phyloP scores from a whole-genome alignment of 2,329 filamentous ascomycete species.

The Hypoxylon sp. region DNA sequence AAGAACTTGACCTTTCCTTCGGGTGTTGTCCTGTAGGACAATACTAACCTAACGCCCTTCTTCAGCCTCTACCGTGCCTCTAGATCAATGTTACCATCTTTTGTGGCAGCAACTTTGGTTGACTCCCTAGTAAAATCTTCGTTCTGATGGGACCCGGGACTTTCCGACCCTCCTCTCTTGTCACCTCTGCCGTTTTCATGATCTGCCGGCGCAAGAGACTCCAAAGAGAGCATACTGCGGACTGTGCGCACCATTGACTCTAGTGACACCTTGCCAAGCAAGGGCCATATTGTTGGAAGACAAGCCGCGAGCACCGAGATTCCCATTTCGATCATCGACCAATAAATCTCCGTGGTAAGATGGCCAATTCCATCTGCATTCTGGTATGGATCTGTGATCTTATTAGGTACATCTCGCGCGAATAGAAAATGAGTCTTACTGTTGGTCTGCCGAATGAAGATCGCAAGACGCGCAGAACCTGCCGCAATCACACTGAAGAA shows the following conservation, averaged over 20 bases:
- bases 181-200: neutral
- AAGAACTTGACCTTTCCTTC: too few relatives aligned
- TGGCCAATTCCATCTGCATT: constrained; percentile 26
- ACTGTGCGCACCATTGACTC: constrained; percentile 18
- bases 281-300: constrained; percentile 26
- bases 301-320: constrained; percentile 26
- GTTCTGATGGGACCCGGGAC: too few relatives aligned
- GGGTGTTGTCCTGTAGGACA: too few relatives aligned
- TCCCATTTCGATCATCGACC: constrained; percentile 30
- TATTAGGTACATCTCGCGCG: neutral
- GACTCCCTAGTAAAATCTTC: neutral
- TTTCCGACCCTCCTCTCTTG: neutral
- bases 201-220: neutral
- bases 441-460: constrained; percentile 14
- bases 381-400: constrained; percentile 5
- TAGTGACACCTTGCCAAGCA: constrained; percentile 15
- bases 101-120: neutral
- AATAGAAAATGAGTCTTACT: constrained; percentile 1
- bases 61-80: too few relatives aligned
- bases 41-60: too few relatives aligned
- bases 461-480: constrained; percentile 14
- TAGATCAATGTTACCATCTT: neutral
- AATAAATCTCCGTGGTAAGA: constrained; percentile 23
- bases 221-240: constrained; percentile 12
- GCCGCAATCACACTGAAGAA: constrained; percentile 16